phyloP scores from a whole-genome alignment of 2,329 filamentous ascomycete genomes.

The Cyphellophora attinorum region DNA sequence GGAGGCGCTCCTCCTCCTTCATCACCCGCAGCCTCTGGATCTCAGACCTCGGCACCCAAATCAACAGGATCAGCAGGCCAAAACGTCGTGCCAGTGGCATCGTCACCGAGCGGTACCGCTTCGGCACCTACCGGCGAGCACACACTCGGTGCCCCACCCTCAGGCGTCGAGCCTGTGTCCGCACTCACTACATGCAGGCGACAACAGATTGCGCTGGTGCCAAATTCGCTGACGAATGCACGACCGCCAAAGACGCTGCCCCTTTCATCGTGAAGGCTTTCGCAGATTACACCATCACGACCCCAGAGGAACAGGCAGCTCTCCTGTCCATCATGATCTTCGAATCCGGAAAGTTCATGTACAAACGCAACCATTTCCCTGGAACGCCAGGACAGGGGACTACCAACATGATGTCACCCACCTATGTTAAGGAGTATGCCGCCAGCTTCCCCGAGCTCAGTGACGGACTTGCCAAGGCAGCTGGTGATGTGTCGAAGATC shows the following conservation, averaged over 20 bases:
- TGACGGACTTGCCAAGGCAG: constrained; percentile 21
- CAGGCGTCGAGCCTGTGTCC: not conserved
- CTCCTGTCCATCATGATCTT: constrained; percentile 61
- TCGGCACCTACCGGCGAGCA: too few relatives aligned
- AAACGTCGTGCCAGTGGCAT: too few relatives aligned
- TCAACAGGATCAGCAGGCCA: too few relatives aligned
- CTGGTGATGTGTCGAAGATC: constrained; percentile 32
- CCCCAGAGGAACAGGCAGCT: constrained; percentile 55
- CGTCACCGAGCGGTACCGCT: too few relatives aligned
- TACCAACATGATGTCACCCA: constrained; percentile 53
- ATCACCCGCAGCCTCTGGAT: too few relatives aligned
- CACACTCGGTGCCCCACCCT: too few relatives aligned
- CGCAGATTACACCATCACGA: constrained; percentile 45
- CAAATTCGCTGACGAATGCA: constrained; percentile 11
- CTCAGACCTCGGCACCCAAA: too few relatives aligned
- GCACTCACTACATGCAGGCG: too few relatives aligned
- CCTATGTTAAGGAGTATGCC: constrained; percentile 48
- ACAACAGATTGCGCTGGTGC: constrained; percentile 9
- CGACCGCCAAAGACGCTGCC: constrained; percentile 6
- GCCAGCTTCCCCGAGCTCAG: constrained; percentile 34
- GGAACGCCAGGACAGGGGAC: constrained; percentile 59
- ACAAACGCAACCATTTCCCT: constrained; percentile 57
- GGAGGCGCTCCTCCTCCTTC: too few relatives aligned
- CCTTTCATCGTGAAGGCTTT: constrained; percentile 45
- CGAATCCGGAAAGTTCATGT: constrained; percentile 61